Percentiles rank a stretch among this genome's conserved stretches.
Evolutionary conservation across 1,284 basidiomycete genomes (phyloP).

Genomic region (Kalmanozyma brasiliensis): DNA sequence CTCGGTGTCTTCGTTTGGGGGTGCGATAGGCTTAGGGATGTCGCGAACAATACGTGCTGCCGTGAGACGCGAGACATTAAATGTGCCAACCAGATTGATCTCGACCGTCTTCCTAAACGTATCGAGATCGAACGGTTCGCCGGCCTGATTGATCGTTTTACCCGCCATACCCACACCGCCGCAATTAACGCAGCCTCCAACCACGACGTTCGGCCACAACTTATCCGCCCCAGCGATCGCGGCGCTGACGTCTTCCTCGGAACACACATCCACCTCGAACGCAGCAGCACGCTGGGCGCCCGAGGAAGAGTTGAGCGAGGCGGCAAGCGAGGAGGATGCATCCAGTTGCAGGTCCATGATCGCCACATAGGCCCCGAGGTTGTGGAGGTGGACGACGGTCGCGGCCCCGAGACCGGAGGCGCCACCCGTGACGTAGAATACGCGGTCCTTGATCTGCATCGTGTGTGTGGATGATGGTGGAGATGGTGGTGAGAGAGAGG

Average conservation of each 20-base stretch:
- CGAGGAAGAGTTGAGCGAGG: conserved; percentile 23
- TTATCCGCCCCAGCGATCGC: conserved; percentile 56
- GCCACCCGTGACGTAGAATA: conserved; percentile 63
- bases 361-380: conserved; percentile 55
- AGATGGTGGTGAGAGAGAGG: neutral
- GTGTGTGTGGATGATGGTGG: neutral
- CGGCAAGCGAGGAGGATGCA: conserved; percentile 29
- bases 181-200: conserved; percentile 67
- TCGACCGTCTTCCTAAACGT: conserved; percentile 62
- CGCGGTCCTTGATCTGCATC: conserved; percentile 58
- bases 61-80: conserved; percentile 67
- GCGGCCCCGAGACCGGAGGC: conserved; percentile 66
- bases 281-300: conserved; percentile 31
- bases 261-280: conserved; percentile 62
- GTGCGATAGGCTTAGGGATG: conserved; percentile 39
- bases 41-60: conserved; percentile 63
- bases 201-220: conserved; percentile 42
- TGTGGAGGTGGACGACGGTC: conserved; percentile 45
- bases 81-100: conserved; percentile 62
- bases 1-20: conserved; percentile 32
- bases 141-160: conserved; percentile 63
- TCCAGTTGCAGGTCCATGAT: conserved; percentile 60
- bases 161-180: conserved; percentile 68
- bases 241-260: conserved; percentile 51
- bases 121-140: conserved; percentile 64